A percentile compares a stretch with the other conserved stretches of the same genome.
phyloP scores from a whole-genome alignment of 352 stramenopile genomes.

The Globisporangium alternatum region DNA sequence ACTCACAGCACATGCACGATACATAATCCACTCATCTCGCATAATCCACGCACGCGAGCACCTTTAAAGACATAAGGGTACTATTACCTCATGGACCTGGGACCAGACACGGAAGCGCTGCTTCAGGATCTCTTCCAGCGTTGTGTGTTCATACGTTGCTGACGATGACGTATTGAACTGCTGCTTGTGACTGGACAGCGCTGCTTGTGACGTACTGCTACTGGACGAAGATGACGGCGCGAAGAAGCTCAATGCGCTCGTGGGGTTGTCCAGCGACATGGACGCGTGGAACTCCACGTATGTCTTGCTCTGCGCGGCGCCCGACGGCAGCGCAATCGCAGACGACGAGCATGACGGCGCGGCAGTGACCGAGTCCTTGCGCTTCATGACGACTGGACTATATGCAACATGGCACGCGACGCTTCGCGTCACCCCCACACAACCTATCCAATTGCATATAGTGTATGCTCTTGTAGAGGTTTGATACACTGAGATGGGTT shows the following conservation, averaged over 20 bases:
- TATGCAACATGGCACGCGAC: background rate
- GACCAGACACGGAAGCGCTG: conserved; percentile 30
- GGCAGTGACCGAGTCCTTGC: background rate
- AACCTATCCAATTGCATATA: conserved; percentile 7
- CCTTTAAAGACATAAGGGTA: no score
- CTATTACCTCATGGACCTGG: conserved; percentile 31
- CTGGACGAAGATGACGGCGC: conserved; percentile 16
- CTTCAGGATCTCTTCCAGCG: conserved; percentile 22
- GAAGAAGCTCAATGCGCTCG: conserved; percentile 12
- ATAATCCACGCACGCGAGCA: no score
- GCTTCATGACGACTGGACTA: background rate
- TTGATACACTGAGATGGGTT: conserved; percentile 2
- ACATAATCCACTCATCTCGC: no score
- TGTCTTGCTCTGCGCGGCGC: background rate
- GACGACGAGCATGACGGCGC: background rate
- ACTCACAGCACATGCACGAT: conserved; percentile 1
- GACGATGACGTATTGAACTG: background rate
- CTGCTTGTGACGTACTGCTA: background rate
- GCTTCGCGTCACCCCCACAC: conserved; percentile 1
- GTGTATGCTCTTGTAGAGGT: conserved; percentile 2
- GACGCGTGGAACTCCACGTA: conserved; percentile 63
- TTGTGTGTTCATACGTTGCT: conserved; percentile 6
- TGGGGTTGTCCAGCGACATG: conserved; percentile 58
- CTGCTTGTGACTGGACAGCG: background rate
- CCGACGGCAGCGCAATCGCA: background rate